Percentiles rank a stretch among this genome's conserved stretches.
Conservation (phyloP, 2,329 filamentous ascomycete species). For the Aspergillus latus region DNA sequence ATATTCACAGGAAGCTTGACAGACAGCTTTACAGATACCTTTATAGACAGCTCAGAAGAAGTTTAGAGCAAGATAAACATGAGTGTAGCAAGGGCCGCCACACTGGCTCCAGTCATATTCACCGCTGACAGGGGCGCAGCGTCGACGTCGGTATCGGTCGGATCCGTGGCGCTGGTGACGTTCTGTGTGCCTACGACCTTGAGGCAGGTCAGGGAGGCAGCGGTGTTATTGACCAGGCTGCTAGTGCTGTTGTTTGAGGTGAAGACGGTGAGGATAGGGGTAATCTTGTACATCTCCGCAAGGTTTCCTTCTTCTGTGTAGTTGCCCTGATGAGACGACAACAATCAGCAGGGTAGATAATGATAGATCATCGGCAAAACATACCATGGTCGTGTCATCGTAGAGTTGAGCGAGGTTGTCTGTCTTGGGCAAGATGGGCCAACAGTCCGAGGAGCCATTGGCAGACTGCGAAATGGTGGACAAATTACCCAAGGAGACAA, state of each 20-base stretch:
- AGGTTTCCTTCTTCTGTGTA: constrained; percentile 1
- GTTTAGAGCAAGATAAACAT: background rate
- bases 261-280: constrained; percentile 18
- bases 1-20: too few relatives aligned
- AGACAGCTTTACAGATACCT: too few relatives aligned
- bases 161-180: background rate
- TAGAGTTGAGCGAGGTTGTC: constrained; percentile 9
- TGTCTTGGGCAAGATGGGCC: constrained; percentile 18
- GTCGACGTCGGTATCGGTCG: background rate
- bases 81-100: background rate
- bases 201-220: constrained; percentile 21
- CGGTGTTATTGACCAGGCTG: constrained; percentile 14
- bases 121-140: background rate
- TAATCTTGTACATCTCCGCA: constrained; percentile 18
- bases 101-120: background rate
- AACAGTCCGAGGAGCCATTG: constrained; percentile 14
- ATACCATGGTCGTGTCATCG: constrained; percentile 3
- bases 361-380: background rate
- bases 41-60: too few relatives aligned
- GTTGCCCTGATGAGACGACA: constrained; percentile 3
- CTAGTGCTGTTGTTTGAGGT: constrained; percentile 2
- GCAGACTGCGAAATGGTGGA: background rate
- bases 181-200: constrained; percentile 15
- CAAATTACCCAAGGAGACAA: constrained; percentile 7
- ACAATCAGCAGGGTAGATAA: background rate